Evolutionary conservation across 2,329 filamentous ascomycete genomes (phyloP).

Genomic region (Ophiostoma himal-ulmi): DNA sequence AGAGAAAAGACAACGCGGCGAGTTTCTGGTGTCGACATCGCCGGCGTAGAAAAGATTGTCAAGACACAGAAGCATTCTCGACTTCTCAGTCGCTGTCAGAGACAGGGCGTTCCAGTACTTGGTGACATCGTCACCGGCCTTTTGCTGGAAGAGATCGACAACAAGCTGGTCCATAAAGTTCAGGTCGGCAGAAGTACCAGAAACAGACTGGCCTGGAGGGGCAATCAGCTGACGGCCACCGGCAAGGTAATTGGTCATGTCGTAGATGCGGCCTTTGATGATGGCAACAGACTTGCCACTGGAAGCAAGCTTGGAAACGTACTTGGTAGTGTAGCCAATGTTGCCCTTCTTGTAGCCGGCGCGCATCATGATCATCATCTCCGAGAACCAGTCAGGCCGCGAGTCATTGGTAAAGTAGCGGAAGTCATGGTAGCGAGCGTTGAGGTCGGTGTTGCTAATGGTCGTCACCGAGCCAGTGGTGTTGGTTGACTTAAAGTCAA

Average conservation of each 20-base stretch:
- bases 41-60: conserved; percentile 95
- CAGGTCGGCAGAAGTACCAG: conserved; percentile 41
- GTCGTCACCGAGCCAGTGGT: conserved; percentile 60
- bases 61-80: conserved; percentile 72
- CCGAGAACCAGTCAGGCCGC: conserved; percentile 84
- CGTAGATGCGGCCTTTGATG: conserved; percentile 75
- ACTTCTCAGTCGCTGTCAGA: conserved; percentile 48
- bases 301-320: conserved; percentile 65
- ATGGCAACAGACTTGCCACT: conserved; percentile 67
- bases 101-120: conserved; percentile 72
- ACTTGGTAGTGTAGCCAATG: conserved; percentile 74
- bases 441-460: conserved; percentile 62
- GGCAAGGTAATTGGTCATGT: conserved; percentile 74
- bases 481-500: conserved; percentile 79
- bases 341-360: conserved; percentile 78
- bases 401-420: conserved; percentile 74
- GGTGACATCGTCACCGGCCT: conserved; percentile 72
- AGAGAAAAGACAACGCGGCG: conserved; percentile 75
- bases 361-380: conserved; percentile 76
- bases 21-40: conserved; percentile 85
- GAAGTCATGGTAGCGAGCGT: conserved; percentile 88
- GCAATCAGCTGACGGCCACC: conserved; percentile 65
- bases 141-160: conserved; percentile 68
- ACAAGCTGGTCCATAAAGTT: conserved; percentile 79
- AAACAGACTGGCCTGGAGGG: conserved; percentile 45